phyloP scores from a whole-genome alignment of 2,329 filamentous ascomycete genomes.

The Neospermospora avenae region DNA sequence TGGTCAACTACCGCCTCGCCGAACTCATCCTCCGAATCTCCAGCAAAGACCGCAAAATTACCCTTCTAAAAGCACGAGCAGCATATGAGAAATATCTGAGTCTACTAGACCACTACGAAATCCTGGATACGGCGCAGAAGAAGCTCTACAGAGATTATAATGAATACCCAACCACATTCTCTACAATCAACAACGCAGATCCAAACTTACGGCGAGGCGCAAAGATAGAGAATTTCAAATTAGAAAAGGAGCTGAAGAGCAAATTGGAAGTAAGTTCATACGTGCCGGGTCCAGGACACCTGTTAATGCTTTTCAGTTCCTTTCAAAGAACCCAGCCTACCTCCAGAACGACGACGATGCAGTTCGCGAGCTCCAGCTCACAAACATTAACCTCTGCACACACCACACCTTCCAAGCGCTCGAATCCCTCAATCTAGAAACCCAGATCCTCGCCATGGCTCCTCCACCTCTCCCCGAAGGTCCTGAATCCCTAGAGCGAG shows the following conservation, averaged over 20 bases:
- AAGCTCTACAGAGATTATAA: constrained; percentile 70
- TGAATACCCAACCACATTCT: constrained; percentile 70
- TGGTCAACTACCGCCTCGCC: constrained; percentile 73
- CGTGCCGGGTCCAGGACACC: constrained; percentile 12
- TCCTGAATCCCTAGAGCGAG: constrained; percentile 43
- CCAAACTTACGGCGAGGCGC: constrained; percentile 69
- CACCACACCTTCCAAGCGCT: constrained; percentile 83
- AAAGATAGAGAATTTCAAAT: constrained; percentile 81
- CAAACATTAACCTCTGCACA: constrained; percentile 67
- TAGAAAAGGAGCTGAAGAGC: constrained; percentile 80
- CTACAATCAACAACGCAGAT: constrained; percentile 61
- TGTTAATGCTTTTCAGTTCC: constrained; percentile 44
- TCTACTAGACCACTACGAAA: constrained; percentile 72
- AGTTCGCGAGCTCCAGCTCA: constrained; percentile 74
- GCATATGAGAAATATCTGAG: constrained; percentile 78
- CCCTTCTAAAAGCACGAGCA: constrained; percentile 61
- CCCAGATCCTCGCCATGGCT: constrained; percentile 75
- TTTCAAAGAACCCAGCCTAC: constrained; percentile 55
- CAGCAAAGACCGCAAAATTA: constrained; percentile 56
- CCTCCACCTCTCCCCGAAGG: constrained; percentile 50
- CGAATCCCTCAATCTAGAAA: constrained; percentile 82
- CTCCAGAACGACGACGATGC: constrained; percentile 78
- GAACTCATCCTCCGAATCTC: constrained; percentile 72
- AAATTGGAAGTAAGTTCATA: constrained; percentile 65
- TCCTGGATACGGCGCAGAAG: constrained; percentile 63